phyloP scores from a whole-genome alignment of 768 basidiomycete genomes.

The Serendipita sp. region DNA sequence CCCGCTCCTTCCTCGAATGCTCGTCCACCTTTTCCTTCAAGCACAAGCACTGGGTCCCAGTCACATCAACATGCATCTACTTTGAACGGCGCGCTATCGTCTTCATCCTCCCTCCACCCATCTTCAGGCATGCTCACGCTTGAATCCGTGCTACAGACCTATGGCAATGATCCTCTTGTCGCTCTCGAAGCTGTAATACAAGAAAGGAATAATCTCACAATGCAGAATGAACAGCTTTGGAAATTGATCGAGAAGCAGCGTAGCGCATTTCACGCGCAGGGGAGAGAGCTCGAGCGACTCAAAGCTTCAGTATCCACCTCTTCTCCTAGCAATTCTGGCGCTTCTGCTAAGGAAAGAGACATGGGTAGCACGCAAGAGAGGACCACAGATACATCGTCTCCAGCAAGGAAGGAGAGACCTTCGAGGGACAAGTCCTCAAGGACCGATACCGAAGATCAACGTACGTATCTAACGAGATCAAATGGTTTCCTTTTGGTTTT shows the following conservation, averaged over 20 bases:
- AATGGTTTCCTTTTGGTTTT: too few relatives aligned
- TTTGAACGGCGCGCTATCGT: too few relatives aligned
- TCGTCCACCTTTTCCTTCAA: too few relatives aligned
- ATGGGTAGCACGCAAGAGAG: neutral
- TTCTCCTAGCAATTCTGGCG: neutral
- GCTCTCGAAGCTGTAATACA: constrained; percentile 65
- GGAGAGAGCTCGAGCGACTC: constrained; percentile 56
- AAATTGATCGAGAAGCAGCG: constrained; percentile 89
- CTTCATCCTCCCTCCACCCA: neutral
- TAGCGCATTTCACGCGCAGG: constrained; percentile 57
- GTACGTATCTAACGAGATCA: neutral
- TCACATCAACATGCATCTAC: too few relatives aligned
- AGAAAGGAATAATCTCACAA: constrained; percentile 65
- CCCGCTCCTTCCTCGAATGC: too few relatives aligned
- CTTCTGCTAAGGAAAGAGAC: neutral
- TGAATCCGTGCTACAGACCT: constrained; percentile 32
- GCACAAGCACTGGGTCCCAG: too few relatives aligned
- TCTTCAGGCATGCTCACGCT: constrained; percentile 29
- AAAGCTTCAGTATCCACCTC: neutral
- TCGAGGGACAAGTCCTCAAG: neutral
- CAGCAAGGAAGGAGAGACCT: neutral
- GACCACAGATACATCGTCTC: neutral
- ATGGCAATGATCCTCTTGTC: constrained; percentile 10
- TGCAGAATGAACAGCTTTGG: constrained; percentile 86
- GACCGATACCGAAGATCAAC: neutral